These are phyloP conservation scores for Vaccinium vitisidaea DNA, from an alignment of 148 eudicot species.

Conservation along the genomic window DNA sequence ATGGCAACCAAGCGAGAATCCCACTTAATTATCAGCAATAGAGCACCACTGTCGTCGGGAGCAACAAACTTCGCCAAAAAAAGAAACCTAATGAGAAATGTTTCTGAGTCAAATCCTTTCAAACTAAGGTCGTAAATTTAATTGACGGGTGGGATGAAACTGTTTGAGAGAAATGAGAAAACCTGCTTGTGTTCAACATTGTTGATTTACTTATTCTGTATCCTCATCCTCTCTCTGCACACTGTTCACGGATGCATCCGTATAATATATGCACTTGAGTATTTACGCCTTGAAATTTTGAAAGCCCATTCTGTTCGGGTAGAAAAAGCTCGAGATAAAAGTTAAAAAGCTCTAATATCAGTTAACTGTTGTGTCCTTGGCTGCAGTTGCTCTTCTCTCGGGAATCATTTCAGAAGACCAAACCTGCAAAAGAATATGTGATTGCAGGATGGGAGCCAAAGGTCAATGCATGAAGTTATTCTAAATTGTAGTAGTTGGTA, in stretches of 20 bases:
- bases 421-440: conserved; percentile 43
- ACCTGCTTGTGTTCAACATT: background rate
- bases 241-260: background rate
- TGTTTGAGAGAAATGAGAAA: background rate
- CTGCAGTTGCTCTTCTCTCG: conserved; percentile 46
- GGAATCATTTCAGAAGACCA: conserved; percentile 48
- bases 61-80: background rate
- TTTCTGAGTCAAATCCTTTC: background rate
- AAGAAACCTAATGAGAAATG: background rate
- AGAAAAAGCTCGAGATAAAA: background rate
- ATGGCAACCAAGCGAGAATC: background rate
- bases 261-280: background rate
- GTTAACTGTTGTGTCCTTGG: background rate
- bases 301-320: background rate
- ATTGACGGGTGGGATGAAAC: background rate
- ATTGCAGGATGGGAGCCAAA: conserved; percentile 58
- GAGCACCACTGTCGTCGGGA: background rate
- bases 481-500: background rate
- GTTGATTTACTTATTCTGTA: background rate
- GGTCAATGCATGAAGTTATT: conserved; percentile 43
- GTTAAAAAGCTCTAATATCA: background rate
- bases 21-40: background rate
- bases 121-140: background rate
- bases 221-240: background rate
- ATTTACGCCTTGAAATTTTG: background rate